Percentiles rank a stretch among this genome's conserved stretches.
Conservation (phyloP, 2,329 filamentous ascomycete species). For the Knoxdaviesia proteae region DNA sequence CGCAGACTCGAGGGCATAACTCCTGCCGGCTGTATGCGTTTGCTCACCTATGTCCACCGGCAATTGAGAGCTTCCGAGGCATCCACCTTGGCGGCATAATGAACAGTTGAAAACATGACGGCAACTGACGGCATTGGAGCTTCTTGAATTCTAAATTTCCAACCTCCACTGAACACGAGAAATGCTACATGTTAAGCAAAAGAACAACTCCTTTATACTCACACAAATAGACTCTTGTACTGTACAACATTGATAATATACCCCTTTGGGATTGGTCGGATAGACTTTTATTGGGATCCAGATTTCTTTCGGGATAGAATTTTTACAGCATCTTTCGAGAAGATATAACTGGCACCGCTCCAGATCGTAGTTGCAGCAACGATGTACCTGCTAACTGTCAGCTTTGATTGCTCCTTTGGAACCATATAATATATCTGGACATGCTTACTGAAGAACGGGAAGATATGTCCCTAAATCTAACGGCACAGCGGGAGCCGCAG, state of each 20-base stretch:
- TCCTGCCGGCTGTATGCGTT: slow-evolving; percentile 33
- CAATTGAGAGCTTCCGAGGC: background rate
- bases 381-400: slow-evolving; percentile 36
- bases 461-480: slow-evolving; percentile 32
- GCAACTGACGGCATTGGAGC: background rate
- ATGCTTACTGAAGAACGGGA: slow-evolving; percentile 41
- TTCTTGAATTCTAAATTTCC: background rate
- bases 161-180: background rate
- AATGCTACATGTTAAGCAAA: too few species aligned
- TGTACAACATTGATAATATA: too few species aligned
- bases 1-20: slow-evolving; percentile 65
- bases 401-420: background rate
- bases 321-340: slow-evolving; percentile 76
- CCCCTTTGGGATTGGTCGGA: too few species aligned
- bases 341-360: slow-evolving; percentile 85
- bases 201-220: too few species aligned
- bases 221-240: too few species aligned
- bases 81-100: background rate
- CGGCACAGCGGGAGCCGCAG: slow-evolving; percentile 57
- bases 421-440: background rate
- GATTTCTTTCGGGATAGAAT: slow-evolving; percentile 23
- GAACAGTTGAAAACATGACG: background rate
- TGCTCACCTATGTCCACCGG: slow-evolving; percentile 40
- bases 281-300: too few species aligned
- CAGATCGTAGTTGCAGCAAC: slow-evolving; percentile 81